Base-by-base conservation (phyloP, 1,139 yeast genomes). In the Meyerozyma elateridarum region DNA sequence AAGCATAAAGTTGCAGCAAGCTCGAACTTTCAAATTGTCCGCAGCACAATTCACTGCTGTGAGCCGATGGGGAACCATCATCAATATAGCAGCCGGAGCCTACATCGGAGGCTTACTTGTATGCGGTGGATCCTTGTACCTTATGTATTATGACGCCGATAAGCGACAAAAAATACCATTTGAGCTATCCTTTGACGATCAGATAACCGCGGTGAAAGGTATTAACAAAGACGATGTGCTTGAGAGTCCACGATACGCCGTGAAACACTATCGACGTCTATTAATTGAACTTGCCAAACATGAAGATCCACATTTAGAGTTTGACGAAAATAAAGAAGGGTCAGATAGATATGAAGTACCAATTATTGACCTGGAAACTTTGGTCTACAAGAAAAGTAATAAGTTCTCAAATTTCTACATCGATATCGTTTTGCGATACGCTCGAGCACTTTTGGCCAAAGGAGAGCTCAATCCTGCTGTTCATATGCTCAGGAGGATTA, bases 161-260 rank as follows among this genome's bases (percentile, higher is more conserved):
- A 44, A 45, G 11, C 45, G 72, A 29, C 73, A 68, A 38, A 48
- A 50, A 17, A 66, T 68, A 9, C 74, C 74, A 8, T 63, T 62
- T 39, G 70, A 62, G 41, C 44, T 68, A 17, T 45, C 51, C 9
- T 50, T 62, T 32, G 25, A 41, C 8, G 52, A 66, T 40, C 70
- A 63, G 38, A 46, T 62, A 31, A 53, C 57, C 8, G 59, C 70
- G 1, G 73, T 66, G 13, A 64, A 61, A 41, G 74, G 70, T 11
- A 59, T 68, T 31, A 64, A 65, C 37, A 68, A 68, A 40, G 73
- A 68, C 42, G 74, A 68, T 37, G 70, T 64, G 9, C 50, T 67
- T 35, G 50, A 50, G 32, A 60, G 68, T 36, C 73, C 74, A 4
- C 49, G 69, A 25, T 56, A 61, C 41, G 70, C 74, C 1, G 69